These are phyloP conservation scores for Avena insularis DNA, from an alignment of 176 grass and related monocot species.

Conservation along the genomic window DNA sequence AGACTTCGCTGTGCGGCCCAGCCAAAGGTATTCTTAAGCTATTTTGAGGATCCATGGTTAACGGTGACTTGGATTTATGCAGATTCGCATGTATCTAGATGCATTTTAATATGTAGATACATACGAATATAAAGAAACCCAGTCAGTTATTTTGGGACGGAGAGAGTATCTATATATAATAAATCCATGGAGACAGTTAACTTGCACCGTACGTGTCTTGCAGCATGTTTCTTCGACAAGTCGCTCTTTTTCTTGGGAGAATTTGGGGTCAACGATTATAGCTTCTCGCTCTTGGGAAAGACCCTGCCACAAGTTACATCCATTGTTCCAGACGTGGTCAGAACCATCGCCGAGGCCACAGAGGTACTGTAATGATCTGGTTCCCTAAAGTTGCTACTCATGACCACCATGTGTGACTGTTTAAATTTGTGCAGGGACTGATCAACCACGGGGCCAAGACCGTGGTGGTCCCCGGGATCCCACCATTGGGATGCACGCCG, in stretches of 20 bases:
- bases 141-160: too few relatives aligned
- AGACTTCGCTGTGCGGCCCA: conserved; percentile 47
- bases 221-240: conserved; percentile 44
- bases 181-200: not conserved
- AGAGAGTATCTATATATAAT: too few relatives aligned
- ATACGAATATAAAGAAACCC: too few relatives aligned
- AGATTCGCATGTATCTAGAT: too few relatives aligned
- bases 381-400: not conserved
- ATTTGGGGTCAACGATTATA: conserved; percentile 48
- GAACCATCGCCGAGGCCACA: not conserved
- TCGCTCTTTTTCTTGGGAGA: conserved; percentile 56
- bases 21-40: conserved; percentile 2
- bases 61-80: too few relatives aligned
- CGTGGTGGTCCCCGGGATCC: conserved; percentile 61
- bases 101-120: too few relatives aligned
- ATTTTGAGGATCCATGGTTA: too few relatives aligned
- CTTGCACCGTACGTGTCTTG: not conserved
- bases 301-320: conserved; percentile 10
- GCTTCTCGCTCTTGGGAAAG: conserved; percentile 12
- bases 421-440: conserved; percentile 43
- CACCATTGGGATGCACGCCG: conserved; percentile 47
- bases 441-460: conserved; percentile 58
- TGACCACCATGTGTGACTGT: not conserved
- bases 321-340: conserved; percentile 22
- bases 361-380: conserved; percentile 15